Percentiles rank a stretch among this genome's conserved stretches.
phyloP scores from a whole-genome alignment of 768 basidiomycete genomes.

The Boletus sp. region DNA sequence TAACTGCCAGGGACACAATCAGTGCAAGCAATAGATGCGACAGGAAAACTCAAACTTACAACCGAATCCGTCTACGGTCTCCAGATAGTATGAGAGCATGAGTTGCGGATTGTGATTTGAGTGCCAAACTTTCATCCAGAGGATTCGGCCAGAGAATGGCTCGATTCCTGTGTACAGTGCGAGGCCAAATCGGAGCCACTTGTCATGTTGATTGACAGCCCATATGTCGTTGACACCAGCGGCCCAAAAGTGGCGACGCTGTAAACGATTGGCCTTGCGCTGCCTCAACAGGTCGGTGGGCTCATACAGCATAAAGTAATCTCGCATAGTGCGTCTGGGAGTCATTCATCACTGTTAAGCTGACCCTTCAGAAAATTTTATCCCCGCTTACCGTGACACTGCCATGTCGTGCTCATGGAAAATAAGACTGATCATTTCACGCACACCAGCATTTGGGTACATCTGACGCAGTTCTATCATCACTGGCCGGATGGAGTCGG shows the following conservation, averaged over 20 bases:
- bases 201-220: background rate
- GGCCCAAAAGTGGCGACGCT: background rate
- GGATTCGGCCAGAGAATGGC: background rate
- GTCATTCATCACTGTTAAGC: background rate
- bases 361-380: background rate
- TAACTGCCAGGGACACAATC: too few species aligned
- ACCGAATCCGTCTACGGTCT: background rate
- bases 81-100: background rate
- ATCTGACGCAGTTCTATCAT: background rate
- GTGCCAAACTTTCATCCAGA: constrained; percentile 5
- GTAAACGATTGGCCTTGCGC: background rate
- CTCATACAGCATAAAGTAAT: background rate
- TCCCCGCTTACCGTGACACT: background rate
- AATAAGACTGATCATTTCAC: background rate
- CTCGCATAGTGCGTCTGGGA: background rate
- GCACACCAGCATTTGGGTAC: background rate
- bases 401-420: background rate
- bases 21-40: background rate
- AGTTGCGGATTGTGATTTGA: background rate
- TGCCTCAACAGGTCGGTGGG: background rate
- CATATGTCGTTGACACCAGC: background rate
- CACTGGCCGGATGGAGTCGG: background rate
- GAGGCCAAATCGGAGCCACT: background rate
- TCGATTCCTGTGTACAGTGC: background rate
- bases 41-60: background rate